Conservation (phyloP, 495 filamentous ascomycete species). For the Xylaria acuta region DNA sequence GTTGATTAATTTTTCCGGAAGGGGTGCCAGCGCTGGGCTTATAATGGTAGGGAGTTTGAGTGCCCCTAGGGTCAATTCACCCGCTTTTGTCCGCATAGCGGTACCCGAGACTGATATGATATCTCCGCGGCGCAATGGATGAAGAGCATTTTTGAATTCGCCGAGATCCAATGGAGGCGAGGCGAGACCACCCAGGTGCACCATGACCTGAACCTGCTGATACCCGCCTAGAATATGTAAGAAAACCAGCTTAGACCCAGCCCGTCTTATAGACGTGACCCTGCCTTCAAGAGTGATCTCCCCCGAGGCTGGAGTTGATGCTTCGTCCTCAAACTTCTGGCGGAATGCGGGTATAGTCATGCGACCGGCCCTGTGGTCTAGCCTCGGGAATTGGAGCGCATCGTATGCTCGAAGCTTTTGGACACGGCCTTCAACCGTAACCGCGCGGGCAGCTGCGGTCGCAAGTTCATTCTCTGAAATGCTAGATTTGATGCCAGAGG, state of each 20-base stretch:
- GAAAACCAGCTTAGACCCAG: slow-evolving; percentile 79
- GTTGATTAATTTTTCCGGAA: slow-evolving; percentile 70
- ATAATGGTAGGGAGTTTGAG: slow-evolving; percentile 71
- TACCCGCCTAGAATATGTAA: slow-evolving; percentile 78
- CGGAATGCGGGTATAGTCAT: slow-evolving; percentile 49
- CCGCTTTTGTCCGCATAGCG: slow-evolving; percentile 71
- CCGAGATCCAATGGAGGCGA: slow-evolving; percentile 24
- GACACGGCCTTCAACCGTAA: slow-evolving; percentile 28
- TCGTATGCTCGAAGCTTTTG: slow-evolving; percentile 41
- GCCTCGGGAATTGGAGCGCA: slow-evolving; percentile 50
- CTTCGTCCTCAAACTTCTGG: slow-evolving; percentile 39
- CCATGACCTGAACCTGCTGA: slow-evolving; percentile 72
- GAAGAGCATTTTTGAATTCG: slow-evolving; percentile 40
- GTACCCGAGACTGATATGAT: slow-evolving; percentile 63
- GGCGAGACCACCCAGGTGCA: slow-evolving; percentile 65
- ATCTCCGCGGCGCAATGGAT: slow-evolving; percentile 39
- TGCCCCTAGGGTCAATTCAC: slow-evolving; percentile 79
- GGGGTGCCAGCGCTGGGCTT: slow-evolving; percentile 74
- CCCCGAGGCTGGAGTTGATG: slow-evolving; percentile 41
- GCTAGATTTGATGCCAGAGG: neutral
- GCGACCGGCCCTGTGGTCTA: slow-evolving; percentile 37
- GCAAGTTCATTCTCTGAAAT: slow-evolving; percentile 10
- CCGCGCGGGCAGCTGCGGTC: slow-evolving; percentile 17
- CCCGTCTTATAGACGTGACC: slow-evolving; percentile 49
- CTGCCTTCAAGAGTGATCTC: slow-evolving; percentile 56